These are phyloP conservation scores for Salix dunnii DNA, from an alignment of 345 rosid species.

Conservation along the genomic window DNA sequence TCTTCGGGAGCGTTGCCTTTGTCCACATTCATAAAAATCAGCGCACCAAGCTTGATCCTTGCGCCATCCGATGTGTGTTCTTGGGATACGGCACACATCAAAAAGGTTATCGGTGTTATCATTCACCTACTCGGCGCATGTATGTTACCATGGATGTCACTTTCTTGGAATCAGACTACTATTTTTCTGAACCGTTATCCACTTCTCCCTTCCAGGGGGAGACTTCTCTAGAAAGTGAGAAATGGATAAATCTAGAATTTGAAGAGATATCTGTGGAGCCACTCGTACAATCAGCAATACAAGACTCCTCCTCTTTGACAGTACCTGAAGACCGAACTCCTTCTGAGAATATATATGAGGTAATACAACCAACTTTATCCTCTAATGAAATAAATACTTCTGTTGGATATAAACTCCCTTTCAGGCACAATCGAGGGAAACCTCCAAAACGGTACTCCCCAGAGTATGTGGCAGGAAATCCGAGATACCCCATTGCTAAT, in stretches of 20 bases:
- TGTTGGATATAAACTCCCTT: not conserved
- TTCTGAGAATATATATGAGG: not conserved
- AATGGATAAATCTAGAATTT: too few relatives aligned
- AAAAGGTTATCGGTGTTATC: conserved; percentile 8
- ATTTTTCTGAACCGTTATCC: not conserved
- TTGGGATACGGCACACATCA: not conserved
- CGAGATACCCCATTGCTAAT: not conserved
- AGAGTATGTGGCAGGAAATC: not conserved
- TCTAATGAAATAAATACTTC: not conserved
- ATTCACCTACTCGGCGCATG: not conserved
- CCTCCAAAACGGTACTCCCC: not conserved
- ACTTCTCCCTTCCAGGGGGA: not conserved
- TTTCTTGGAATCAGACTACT: not conserved
- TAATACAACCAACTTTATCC: not conserved
- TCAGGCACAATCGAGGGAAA: not conserved
- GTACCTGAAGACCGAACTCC: not conserved
- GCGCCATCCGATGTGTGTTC: not conserved
- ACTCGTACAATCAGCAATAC: not conserved
- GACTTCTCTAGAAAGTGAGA: not conserved
- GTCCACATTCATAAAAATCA: conserved; percentile 2
- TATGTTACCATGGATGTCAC: not conserved
- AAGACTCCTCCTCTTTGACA: too few relatives aligned
- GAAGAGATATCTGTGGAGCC: not conserved
- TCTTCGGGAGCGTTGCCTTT: not conserved
- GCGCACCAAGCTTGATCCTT: not conserved